Evolutionary conservation across 352 stramenopile genomes (phyloP).

Genomic region (Globisporangium heterothallicum): DNA sequence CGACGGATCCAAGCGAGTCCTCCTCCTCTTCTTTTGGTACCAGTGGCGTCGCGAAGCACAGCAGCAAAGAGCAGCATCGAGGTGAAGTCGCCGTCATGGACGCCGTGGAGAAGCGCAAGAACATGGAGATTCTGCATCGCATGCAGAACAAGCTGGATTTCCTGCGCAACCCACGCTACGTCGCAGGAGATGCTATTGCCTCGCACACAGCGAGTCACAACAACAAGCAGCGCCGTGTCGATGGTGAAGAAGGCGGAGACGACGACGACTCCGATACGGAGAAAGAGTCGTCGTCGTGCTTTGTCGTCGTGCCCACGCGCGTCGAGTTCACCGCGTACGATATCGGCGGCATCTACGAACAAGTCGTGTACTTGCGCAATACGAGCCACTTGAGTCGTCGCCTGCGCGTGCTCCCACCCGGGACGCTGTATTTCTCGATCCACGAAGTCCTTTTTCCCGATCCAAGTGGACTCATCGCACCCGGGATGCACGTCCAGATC

Average conservation of each 20-base stretch:
- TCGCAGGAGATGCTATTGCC: background rate
- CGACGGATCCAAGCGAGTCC: too few species aligned
- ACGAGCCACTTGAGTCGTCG: slow-evolving; percentile 44
- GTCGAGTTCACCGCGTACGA: slow-evolving; percentile 71
- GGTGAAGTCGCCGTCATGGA: slow-evolving; percentile 26
- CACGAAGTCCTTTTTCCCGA: slow-evolving; percentile 45
- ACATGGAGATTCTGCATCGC: slow-evolving; percentile 58
- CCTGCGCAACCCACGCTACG: slow-evolving; percentile 56
- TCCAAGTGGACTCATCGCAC: slow-evolving; percentile 51
- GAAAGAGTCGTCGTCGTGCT: slow-evolving; percentile 13
- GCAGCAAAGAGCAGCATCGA: background rate
- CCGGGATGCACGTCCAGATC: slow-evolving; percentile 63
- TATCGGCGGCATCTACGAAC: slow-evolving; percentile 70
- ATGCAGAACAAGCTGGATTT: slow-evolving; percentile 83
- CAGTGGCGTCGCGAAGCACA: slow-evolving; percentile 1
- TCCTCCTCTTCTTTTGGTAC: background rate
- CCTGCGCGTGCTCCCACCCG: slow-evolving; percentile 54
- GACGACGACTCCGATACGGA: background rate
- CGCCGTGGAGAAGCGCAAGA: slow-evolving; percentile 46
- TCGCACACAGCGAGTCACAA: background rate
- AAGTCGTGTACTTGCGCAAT: slow-evolving; percentile 62
- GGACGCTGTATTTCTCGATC: slow-evolving; percentile 62
- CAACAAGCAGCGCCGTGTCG: background rate
- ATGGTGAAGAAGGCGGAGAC: too few species aligned
- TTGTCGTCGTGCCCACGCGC: slow-evolving; percentile 44